These are phyloP conservation scores for Sesbania bispinosa DNA, from an alignment of 306 rosid species.

Conservation along the genomic window DNA sequence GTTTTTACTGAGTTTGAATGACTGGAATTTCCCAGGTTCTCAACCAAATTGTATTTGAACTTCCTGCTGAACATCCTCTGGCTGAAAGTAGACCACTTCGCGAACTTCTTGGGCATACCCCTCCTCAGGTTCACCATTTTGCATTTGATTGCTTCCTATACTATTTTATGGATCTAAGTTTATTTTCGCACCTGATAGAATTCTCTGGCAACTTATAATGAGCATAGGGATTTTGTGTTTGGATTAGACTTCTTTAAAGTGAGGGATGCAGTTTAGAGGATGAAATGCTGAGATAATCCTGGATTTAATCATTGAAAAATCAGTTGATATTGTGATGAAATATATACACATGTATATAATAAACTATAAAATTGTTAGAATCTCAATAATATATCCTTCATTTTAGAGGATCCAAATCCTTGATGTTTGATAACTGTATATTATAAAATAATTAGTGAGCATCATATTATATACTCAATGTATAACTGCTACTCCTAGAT, in stretches of 20 bases:
- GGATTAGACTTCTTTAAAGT: constrained; percentile 13
- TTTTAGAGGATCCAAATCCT: too few species aligned
- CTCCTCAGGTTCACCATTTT: constrained; percentile 69
- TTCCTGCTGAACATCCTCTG: constrained; percentile 98
- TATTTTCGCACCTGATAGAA: not conserved
- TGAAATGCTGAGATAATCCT: too few species aligned
- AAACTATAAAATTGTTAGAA: too few species aligned
- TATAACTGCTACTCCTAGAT: constrained; percentile 1
- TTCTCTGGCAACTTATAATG: constrained; percentile 6
- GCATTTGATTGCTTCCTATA: constrained; percentile 14
- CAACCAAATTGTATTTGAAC: constrained; percentile 94
- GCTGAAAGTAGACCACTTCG: constrained; percentile 95
- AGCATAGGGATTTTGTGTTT: constrained; percentile 4
- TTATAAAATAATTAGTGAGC: not conserved
- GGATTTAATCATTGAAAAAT: too few species aligned
- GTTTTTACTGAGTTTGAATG: constrained; percentile 10
- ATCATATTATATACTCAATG: constrained; percentile 1
- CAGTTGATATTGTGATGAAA: too few species aligned
- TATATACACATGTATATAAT: too few species aligned
- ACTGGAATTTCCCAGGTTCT: constrained; percentile 56
- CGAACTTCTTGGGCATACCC: constrained; percentile 98
- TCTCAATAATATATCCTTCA: too few species aligned
- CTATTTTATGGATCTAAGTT: constrained; percentile 10
- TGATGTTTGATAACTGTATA: too few species aligned
- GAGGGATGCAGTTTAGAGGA: too few species aligned